phyloP scores from a whole-genome alignment of 768 basidiomycete species.

The Boletus subparvulus region DNA sequence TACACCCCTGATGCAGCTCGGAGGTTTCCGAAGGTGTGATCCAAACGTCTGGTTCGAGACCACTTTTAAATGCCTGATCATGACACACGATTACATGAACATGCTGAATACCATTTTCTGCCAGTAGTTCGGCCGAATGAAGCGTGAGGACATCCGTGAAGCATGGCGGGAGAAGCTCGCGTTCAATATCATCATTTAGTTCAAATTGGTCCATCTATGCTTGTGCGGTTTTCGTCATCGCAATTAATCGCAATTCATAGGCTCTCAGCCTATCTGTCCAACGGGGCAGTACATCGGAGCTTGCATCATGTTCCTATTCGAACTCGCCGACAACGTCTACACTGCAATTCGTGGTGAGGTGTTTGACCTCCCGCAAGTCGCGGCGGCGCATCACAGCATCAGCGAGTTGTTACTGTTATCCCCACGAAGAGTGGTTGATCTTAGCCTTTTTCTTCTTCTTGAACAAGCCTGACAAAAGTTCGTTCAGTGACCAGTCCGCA shows the following conservation, averaged over 20 bases:
- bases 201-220: conserved; percentile 56
- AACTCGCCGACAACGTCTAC: conserved; percentile 70
- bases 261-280: conserved; percentile 77
- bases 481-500: conserved; percentile 10
- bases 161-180: no score
- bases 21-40: no score
- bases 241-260: conserved; percentile 61
- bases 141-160: no score
- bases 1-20: no score
- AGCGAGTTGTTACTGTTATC: conserved; percentile 68
- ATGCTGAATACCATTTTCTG: no score
- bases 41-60: no score
- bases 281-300: conserved; percentile 76
- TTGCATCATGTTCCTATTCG: conserved; percentile 65
- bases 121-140: no score
- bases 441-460: conserved; percentile 79
- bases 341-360: conserved; percentile 90
- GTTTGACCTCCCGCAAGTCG: conserved; percentile 77
- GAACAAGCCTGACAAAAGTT: conserved; percentile 51
- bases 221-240: conserved; percentile 76
- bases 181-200: conserved; percentile 77
- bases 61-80: no score
- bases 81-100: no score
- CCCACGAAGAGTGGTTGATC: conserved; percentile 24
- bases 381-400: conserved; percentile 51